These are phyloP conservation scores for Russula earlei DNA, from an alignment of 768 basidiomycete genomes.

Conservation along the genomic window DNA sequence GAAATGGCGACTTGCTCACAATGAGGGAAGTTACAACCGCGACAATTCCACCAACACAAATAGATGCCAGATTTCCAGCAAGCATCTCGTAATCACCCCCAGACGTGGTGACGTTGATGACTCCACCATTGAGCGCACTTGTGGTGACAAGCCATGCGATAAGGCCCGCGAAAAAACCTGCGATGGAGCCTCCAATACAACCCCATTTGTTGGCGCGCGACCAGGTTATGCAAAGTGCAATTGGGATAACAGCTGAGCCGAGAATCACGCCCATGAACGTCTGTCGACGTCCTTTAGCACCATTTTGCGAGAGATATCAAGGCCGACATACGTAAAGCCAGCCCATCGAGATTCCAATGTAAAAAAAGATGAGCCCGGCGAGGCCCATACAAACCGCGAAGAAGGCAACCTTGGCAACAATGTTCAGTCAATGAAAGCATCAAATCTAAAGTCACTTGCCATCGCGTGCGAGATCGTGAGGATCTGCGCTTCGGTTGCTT, in stretches of 20 bases:
- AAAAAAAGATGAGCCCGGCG: slow-evolving; percentile 80
- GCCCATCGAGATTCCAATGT: slow-evolving; percentile 87
- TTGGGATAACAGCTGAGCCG: slow-evolving; percentile 78
- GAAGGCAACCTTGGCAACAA: slow-evolving; percentile 40
- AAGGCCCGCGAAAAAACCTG: slow-evolving; percentile 61
- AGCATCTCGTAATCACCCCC: slow-evolving; percentile 58
- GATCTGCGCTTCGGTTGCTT: slow-evolving; percentile 67
- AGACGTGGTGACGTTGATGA: slow-evolving; percentile 53
- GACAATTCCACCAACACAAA: slow-evolving; percentile 72
- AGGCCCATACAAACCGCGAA: slow-evolving; percentile 75
- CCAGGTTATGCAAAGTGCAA: slow-evolving; percentile 83
- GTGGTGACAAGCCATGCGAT: slow-evolving; percentile 84
- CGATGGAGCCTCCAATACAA: slow-evolving; percentile 63
- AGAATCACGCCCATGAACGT: slow-evolving; percentile 85
- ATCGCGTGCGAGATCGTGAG: slow-evolving; percentile 58
- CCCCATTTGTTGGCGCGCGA: slow-evolving; percentile 78
- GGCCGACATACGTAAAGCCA: slow-evolving; percentile 76
- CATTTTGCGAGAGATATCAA: background rate
- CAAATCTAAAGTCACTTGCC: slow-evolving; percentile 29
- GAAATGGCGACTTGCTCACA: slow-evolving; percentile 30
- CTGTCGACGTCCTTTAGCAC: slow-evolving; percentile 28
- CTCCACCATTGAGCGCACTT: slow-evolving; percentile 52
- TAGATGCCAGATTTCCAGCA: slow-evolving; percentile 81
- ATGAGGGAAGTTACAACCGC: slow-evolving; percentile 55
- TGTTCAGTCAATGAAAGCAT: background rate